phyloP scores from a whole-genome alignment of 441 rosid species.

The Macaranga tanarius region DNA sequence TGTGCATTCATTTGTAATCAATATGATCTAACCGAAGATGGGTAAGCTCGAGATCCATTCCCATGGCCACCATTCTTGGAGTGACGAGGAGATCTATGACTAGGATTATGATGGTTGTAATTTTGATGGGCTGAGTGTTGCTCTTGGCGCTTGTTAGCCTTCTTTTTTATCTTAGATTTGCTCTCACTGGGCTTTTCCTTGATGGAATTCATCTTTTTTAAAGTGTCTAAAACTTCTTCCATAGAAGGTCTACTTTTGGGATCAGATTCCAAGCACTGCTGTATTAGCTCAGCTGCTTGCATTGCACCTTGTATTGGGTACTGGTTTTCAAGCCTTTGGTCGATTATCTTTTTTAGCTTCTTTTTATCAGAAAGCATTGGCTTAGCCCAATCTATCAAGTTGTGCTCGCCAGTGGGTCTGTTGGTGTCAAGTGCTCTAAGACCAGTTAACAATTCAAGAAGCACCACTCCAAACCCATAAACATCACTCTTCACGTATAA shows the following conservation, averaged over 20 bases:
- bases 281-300: slow-evolving; percentile 47
- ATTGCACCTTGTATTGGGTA: slow-evolving; percentile 56
- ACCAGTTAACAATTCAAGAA: slow-evolving; percentile 78
- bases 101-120: background rate
- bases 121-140: background rate
- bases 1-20: background rate
- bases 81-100: slow-evolving; percentile 16
- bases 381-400: slow-evolving; percentile 61
- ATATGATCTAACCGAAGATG: background rate
- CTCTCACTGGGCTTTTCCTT: slow-evolving; percentile 36
- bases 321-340: slow-evolving; percentile 50
- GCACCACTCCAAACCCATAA: slow-evolving; percentile 85
- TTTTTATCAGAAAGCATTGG: slow-evolving; percentile 44
- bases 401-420: slow-evolving; percentile 46
- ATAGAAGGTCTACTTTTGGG: slow-evolving; percentile 69
- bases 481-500: slow-evolving; percentile 83
- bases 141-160: background rate
- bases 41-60: background rate
- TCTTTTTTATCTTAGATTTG: slow-evolving; percentile 6
- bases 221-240: slow-evolving; percentile 52
- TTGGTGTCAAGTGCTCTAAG: slow-evolving; percentile 52
- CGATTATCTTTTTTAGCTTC: slow-evolving; percentile 66
- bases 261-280: slow-evolving; percentile 57
- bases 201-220: slow-evolving; percentile 37
- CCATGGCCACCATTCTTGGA: slow-evolving; percentile 12